phyloP scores from a whole-genome alignment of 2,329 filamentous ascomycete species.

The Aspergillus tubingensis region DNA sequence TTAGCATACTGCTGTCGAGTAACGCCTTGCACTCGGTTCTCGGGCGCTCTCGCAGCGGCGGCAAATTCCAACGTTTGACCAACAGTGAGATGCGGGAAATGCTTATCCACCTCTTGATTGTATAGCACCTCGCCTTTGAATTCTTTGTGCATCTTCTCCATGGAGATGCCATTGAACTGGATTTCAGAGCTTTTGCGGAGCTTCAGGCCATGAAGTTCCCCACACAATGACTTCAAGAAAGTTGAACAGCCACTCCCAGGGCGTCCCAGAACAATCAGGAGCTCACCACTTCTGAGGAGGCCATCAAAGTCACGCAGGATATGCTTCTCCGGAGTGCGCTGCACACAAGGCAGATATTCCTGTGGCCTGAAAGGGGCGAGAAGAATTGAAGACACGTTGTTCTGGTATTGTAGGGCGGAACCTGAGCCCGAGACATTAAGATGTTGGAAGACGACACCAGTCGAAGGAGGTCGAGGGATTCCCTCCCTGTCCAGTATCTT shows the following conservation, averaged over 20 bases:
- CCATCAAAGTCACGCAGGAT: slow-evolving; percentile 59
- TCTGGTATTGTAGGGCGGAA: slow-evolving; percentile 67
- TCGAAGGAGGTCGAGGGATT: slow-evolving; percentile 51
- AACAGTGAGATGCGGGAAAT: slow-evolving; percentile 60
- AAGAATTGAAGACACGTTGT: slow-evolving; percentile 64
- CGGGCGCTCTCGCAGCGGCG: slow-evolving; percentile 54
- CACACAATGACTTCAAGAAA: slow-evolving; percentile 78
- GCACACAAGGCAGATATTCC: slow-evolving; percentile 52
- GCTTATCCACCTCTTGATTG: slow-evolving; percentile 47
- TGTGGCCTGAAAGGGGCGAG: slow-evolving; percentile 59
- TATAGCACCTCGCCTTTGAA: slow-evolving; percentile 44
- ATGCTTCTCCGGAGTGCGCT: slow-evolving; percentile 54
- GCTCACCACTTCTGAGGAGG: slow-evolving; percentile 52
- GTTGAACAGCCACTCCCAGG: slow-evolving; percentile 67
- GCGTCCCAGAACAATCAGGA: slow-evolving; percentile 44
- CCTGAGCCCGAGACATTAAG: slow-evolving; percentile 69
- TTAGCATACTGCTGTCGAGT: slow-evolving; percentile 48
- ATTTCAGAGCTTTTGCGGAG: slow-evolving; percentile 70
- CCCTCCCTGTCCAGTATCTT: slow-evolving; percentile 58
- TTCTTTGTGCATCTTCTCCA: slow-evolving; percentile 72
- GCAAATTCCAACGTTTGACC: slow-evolving; percentile 60
- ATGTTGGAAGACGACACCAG: slow-evolving; percentile 66
- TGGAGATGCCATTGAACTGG: slow-evolving; percentile 70
- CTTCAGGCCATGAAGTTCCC: slow-evolving; percentile 77
- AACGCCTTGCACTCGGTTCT: slow-evolving; percentile 41